Evolutionary conservation across 2,329 filamentous ascomycete genomes (phyloP).

Genomic region (Pseudogymnoascus sp.): DNA sequence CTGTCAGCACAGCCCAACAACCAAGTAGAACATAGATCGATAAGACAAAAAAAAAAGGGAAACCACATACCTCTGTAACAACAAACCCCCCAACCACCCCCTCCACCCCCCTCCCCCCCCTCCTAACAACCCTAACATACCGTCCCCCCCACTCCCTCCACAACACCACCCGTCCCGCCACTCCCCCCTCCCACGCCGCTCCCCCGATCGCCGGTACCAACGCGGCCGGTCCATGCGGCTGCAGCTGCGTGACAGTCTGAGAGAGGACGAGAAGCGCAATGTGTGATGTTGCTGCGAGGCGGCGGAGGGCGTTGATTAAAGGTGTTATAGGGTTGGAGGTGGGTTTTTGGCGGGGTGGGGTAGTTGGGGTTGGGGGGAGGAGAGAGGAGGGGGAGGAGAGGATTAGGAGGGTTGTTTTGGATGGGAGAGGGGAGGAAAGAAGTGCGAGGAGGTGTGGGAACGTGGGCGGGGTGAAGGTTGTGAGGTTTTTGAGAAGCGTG

Average conservation of each 20-base stretch:
- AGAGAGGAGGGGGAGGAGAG: slow-evolving; percentile 72
- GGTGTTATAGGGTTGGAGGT: slow-evolving; percentile 39
- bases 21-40: neutral
- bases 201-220: slow-evolving; percentile 69
- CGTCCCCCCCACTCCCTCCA: neutral
- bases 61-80: neutral
- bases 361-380: slow-evolving; percentile 41
- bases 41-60: neutral
- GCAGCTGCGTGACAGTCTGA: slow-evolving; percentile 76
- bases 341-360: slow-evolving; percentile 24
- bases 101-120: neutral
- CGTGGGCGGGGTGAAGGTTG: slow-evolving; percentile 53
- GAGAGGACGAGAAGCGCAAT: slow-evolving; percentile 68
- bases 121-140: neutral
- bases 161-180: neutral
- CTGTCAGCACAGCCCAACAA: neutral
- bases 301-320: slow-evolving; percentile 62
- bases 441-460: slow-evolving; percentile 63
- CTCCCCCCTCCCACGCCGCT: slow-evolving; percentile 49
- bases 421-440: slow-evolving; percentile 59
- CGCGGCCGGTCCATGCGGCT: slow-evolving; percentile 55
- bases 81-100: neutral
- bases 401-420: slow-evolving; percentile 58
- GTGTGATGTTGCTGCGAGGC: slow-evolving; percentile 63
- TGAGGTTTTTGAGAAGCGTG: slow-evolving; percentile 42